Conservation (phyloP, 176 grass and related monocot genomes). For the Oryza rufipogon region DNA sequence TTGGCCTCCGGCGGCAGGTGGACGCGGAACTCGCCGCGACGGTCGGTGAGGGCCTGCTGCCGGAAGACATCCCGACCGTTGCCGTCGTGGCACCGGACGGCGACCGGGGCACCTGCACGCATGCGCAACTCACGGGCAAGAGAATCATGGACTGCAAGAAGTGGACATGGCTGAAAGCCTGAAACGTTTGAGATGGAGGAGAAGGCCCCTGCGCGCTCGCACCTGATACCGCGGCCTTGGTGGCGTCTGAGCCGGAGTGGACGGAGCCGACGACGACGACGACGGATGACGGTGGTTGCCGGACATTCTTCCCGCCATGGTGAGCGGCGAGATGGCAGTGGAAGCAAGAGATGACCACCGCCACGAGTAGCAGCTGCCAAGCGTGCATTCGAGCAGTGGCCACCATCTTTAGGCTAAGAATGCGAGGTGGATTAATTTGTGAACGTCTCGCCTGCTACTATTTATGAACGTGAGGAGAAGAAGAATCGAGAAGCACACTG, state of each 20-base stretch:
- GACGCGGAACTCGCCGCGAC: slow-evolving; percentile 22
- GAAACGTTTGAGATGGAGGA: not conserved
- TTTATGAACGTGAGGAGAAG: slow-evolving; percentile 16
- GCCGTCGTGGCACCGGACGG: slow-evolving; percentile 37
- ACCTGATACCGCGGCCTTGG: slow-evolving; percentile 31
- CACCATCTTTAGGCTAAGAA: not conserved
- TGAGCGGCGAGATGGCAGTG: slow-evolving; percentile 11
- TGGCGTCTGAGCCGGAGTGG: slow-evolving; percentile 8
- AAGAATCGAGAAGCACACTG: not conserved
- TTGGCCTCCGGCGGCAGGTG: not conserved
- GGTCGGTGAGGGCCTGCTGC: slow-evolving; percentile 19
- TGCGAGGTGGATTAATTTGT: not conserved
- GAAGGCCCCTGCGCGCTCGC: not conserved
- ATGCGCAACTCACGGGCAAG: not conserved
- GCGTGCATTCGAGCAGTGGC: not conserved
- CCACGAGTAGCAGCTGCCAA: not conserved
- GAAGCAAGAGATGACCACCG: slow-evolving; percentile 31
- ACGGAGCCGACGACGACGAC: slow-evolving; percentile 11
- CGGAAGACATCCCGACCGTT: slow-evolving; percentile 7
- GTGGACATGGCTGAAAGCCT: too few species aligned
- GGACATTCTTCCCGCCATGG: not conserved
- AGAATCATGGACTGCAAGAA: not conserved
- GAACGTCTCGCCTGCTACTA: not conserved
- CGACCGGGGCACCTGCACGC: not conserved
- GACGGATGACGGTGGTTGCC: not conserved